Conservation (phyloP, 164 flowering plant species). For the Chloranthus sessilifolius region DNA sequence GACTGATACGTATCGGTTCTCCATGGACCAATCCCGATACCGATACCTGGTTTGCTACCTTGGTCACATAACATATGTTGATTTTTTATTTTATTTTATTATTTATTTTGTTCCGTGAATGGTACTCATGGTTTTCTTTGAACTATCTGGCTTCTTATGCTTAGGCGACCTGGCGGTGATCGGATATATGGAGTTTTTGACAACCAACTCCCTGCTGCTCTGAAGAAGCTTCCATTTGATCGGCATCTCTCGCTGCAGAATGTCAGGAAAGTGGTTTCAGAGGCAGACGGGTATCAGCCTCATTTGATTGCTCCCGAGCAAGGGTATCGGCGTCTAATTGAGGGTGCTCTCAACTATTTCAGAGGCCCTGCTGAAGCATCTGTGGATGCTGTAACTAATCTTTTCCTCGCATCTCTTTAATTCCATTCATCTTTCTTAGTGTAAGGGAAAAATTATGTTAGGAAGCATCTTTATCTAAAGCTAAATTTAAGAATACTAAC, state of each 20-base stretch:
- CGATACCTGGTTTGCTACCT: too few relatives aligned
- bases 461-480: too few relatives aligned
- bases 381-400: conserved; percentile 53
- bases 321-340: conserved; percentile 74
- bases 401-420: background rate
- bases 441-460: too few relatives aligned
- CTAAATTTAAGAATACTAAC: too few relatives aligned
- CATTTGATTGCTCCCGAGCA: conserved; percentile 88
- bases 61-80: too few relatives aligned
- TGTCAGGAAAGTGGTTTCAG: conserved; percentile 67
- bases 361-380: conserved; percentile 76
- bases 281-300: conserved; percentile 95
- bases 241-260: conserved; percentile 81
- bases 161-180: conserved; percentile 86
- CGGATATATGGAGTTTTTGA: conserved; percentile 71
- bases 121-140: background rate
- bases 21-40: too few relatives aligned
- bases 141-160: background rate
- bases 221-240: conserved; percentile 81
- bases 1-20: too few relatives aligned
- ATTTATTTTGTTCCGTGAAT: background rate
- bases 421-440: background rate
- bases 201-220: conserved; percentile 75
- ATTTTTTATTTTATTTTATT: conserved; percentile 10
- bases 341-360: conserved; percentile 47